phyloP scores from a whole-genome alignment of 176 grass and related monocot species.

The Triticum monococcum region DNA sequence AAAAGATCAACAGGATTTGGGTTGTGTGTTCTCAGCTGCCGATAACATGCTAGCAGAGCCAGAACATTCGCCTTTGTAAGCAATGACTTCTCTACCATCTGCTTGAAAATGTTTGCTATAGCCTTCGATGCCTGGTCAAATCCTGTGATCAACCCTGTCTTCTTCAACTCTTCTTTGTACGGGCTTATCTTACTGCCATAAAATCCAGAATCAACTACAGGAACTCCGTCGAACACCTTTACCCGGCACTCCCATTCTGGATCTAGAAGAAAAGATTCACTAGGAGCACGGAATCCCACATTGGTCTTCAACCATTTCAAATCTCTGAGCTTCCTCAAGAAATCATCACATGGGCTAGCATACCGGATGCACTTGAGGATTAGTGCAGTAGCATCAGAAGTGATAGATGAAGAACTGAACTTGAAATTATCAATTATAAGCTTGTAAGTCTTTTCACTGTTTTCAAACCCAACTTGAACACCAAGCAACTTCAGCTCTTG shows the following conservation, averaged over 20 bases:
- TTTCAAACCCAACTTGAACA: slow-evolving; percentile 41
- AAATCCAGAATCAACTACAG: slow-evolving; percentile 50
- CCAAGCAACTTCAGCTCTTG: slow-evolving; percentile 66
- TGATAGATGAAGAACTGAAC: slow-evolving; percentile 39
- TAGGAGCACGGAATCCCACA: slow-evolving; percentile 49
- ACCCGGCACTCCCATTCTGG: slow-evolving; percentile 51
- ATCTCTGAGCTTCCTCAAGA: slow-evolving; percentile 35
- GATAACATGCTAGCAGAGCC: slow-evolving; percentile 42
- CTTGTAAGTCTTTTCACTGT: slow-evolving; percentile 29
- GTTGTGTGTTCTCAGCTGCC: neutral
- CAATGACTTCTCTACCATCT: slow-evolving; percentile 4
- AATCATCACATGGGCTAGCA: neutral
- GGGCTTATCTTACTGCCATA: slow-evolving; percentile 42
- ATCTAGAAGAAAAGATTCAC: slow-evolving; percentile 39
- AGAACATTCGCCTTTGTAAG: slow-evolving; percentile 32
- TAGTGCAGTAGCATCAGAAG: slow-evolving; percentile 44
- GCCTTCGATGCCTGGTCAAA: slow-evolving; percentile 40
- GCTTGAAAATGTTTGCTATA: slow-evolving; percentile 36
- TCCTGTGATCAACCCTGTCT: slow-evolving; percentile 34
- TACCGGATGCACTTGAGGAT: slow-evolving; percentile 52
- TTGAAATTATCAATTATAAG: slow-evolving; percentile 52
- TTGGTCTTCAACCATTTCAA: slow-evolving; percentile 61
- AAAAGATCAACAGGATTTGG: slow-evolving; percentile 26
- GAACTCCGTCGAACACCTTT: slow-evolving; percentile 26
- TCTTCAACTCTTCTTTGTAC: slow-evolving; percentile 47